phyloP scores from a whole-genome alignment of 2,329 filamentous ascomycete species.

The Penicillium psychrosexuale region DNA sequence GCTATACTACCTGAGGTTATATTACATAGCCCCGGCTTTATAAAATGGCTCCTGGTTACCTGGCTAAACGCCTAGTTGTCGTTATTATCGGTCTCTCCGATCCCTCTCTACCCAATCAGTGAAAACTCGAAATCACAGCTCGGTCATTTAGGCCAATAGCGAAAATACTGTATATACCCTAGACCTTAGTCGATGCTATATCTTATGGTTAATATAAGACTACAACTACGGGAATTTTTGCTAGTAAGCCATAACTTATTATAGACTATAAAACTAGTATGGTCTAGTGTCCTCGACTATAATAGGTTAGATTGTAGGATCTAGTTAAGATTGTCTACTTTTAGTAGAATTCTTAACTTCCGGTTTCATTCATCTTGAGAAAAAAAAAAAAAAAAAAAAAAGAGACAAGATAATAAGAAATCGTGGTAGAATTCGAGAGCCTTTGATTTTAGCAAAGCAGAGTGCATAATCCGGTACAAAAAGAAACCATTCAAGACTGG shows the following conservation, averaged over 20 bases:
- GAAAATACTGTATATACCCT: conserved; percentile 10
- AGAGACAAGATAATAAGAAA: no score
- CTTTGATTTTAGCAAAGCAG: no score
- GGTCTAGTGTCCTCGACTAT: conserved; percentile 1
- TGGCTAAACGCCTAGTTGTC: conserved; percentile 7
- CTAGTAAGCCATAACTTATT: neutral
- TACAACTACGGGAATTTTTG: neutral
- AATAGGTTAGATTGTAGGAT: conserved; percentile 6
- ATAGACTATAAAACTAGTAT: neutral
- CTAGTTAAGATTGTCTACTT: neutral
- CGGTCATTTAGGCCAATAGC: conserved; percentile 13
- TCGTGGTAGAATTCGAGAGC: no score
- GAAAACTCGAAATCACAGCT: conserved; percentile 2
- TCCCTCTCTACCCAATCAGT: conserved; percentile 5
- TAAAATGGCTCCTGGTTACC: conserved; percentile 6
- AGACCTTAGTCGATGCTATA: conserved; percentile 1
- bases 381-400: no score
- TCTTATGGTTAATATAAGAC: neutral
- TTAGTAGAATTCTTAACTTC: no score
- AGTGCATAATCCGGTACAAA: no score
- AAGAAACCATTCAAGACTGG: no score
- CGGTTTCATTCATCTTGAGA: no score
- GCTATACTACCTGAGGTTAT: conserved; percentile 9
- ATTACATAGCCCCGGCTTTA: conserved; percentile 11
- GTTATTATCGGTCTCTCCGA: conserved; percentile 14